Base-by-base conservation (phyloP, 225 moss, liverwort and hornwort genomes). In the Pseudisothecium myosuroides region DNA sequence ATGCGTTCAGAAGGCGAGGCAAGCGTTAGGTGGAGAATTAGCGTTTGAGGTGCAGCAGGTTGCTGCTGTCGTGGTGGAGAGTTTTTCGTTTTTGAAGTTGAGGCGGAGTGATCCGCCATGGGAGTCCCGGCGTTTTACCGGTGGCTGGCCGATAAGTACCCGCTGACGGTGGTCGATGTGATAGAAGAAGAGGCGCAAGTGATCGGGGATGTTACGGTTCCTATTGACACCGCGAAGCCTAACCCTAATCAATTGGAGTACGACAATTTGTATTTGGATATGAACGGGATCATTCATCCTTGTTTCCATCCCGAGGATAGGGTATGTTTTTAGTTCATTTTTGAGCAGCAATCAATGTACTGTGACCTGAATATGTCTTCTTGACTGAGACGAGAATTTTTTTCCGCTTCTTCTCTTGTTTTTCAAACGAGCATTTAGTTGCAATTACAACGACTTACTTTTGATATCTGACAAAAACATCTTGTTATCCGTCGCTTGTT, bases 231-330 rank as follows among this genome's bases (percentile, higher is more conserved):
- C n/a, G 88, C 95, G 18, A 97, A 95, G 84, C 93, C 96, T 63
- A 99, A 99, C 92, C 99, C 99, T 93, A 99, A 99, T 92, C 87
- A 94, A 55, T 72, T 95, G 90, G 99, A 99, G 91, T 99, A 96
- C 68, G 99, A 99, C 88, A 99, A 99, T 90, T 90, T 99, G 68
- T 99, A 99, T 81, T 92, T 99, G 82, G 99, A 99, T 85, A 99
- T 99, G 99, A 99, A 99, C 56, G 96, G 96, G 56, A 99, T 99
- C 83, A 99, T 99, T 41, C 99, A 99, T 93, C 99, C 99, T 39
- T 99, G 99, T 88, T 99, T 99, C 89, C 99, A 99, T 83, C 99
- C 98, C 29, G 99, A 99, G 90, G 99, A 99, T 91, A 95, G 99
- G 90, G 98, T 99, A 94, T 37, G 95, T 89, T 68, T 71, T 67